These are phyloP conservation scores for Syncephalis plumigaleata DNA, from an alignment of 371 early-diverging fungal genomes.

Conservation along the genomic window DNA sequence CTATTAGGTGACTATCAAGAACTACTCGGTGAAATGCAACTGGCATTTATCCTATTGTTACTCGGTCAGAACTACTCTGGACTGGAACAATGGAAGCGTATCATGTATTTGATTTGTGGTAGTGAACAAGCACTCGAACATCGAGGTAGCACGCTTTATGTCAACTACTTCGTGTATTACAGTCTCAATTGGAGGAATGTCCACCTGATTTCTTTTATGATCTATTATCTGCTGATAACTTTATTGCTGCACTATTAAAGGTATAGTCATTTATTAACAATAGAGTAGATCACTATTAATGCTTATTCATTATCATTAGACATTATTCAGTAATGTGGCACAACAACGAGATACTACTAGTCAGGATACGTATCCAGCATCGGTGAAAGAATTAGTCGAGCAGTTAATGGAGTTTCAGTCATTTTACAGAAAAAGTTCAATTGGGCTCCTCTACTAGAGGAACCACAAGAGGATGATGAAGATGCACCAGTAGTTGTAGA, in stretches of 20 bases:
- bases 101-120: conserved; percentile 50
- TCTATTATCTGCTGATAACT: conserved; percentile 51
- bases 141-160: conserved; percentile 13
- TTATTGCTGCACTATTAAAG: conserved; percentile 31
- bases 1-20: conserved; percentile 12
- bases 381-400: conserved; percentile 9
- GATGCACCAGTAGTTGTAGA: conserved; percentile 47
- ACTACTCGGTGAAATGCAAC: conserved; percentile 64
- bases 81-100: conserved; percentile 75
- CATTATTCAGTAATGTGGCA: conserved; percentile 17
- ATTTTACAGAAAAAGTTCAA: conserved; percentile 23
- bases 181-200: conserved; percentile 51
- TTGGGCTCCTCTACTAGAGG: conserved; percentile 22
- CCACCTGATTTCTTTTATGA: conserved; percentile 67
- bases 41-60: conserved; percentile 62
- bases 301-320: background rate
- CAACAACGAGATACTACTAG: conserved; percentile 12
- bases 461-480: conserved; percentile 33
- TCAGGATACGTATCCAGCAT: background rate
- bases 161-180: conserved; percentile 36
- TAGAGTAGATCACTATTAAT: background rate
- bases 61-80: conserved; percentile 74
- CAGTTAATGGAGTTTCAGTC: conserved; percentile 15
- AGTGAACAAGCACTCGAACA: conserved; percentile 35
- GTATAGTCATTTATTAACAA: conserved; percentile 8